A percentile compares a stretch with the other conserved stretches of the same genome.
These are phyloP conservation scores for Leccinum proliferum DNA, from an alignment of 1,284 basidiomycete genomes.

Conservation along the genomic window DNA sequence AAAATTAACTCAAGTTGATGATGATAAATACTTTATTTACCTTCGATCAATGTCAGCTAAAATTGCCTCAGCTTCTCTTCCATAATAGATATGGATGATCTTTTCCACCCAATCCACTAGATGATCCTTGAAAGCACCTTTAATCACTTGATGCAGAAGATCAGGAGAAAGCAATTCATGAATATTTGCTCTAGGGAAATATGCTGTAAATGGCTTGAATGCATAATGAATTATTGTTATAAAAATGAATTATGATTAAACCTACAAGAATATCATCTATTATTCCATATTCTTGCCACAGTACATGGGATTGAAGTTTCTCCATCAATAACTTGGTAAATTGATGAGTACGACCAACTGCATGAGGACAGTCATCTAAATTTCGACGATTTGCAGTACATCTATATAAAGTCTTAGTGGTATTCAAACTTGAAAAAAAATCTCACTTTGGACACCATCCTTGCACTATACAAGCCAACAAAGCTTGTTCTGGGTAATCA, in stretches of 20 bases:
- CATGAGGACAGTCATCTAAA: background rate
- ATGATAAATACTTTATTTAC: background rate
- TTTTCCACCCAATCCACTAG: background rate
- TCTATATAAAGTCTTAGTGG: background rate
- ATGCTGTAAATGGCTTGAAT: background rate
- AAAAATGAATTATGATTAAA: background rate
- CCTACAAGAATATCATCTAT: background rate
- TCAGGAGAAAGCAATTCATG: background rate
- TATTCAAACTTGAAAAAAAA: background rate
- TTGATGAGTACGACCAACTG: background rate
- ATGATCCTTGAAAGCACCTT: background rate
- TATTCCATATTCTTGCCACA: background rate
- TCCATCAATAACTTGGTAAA: background rate
- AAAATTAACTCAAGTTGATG: background rate
- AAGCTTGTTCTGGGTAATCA: background rate
- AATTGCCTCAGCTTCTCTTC: background rate
- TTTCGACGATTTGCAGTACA: background rate
- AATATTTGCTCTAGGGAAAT: background rate
- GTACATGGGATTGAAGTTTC: background rate
- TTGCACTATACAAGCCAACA: background rate
- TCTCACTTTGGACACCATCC: background rate
- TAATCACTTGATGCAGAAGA: background rate
- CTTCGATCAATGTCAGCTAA: background rate
- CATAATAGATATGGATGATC: background rate
- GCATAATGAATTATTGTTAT: no score